Conservation (phyloP, 768 basidiomycete genomes). For the Cystobasidium tubakii region DNA sequence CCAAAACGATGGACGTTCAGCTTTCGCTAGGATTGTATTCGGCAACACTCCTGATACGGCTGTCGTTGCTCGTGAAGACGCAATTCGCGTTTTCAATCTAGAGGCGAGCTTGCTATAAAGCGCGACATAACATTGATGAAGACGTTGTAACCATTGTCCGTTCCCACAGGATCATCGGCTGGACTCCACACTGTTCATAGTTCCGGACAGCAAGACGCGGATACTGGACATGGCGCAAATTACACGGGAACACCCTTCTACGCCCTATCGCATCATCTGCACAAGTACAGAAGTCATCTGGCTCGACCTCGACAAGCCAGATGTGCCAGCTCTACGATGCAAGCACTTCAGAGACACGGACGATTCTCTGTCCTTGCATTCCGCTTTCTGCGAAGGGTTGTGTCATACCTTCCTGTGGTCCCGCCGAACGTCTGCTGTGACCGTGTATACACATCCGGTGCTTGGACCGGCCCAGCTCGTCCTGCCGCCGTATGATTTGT, state of each 20-base stretch:
- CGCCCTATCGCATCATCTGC: constrained; percentile 1
- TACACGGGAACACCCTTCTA: not conserved
- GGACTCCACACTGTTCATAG: not conserved
- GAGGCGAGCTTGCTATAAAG: not conserved
- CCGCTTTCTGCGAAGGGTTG: not conserved
- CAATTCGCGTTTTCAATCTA: constrained; percentile 11
- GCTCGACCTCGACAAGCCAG: constrained; percentile 9
- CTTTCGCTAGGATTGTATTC: not conserved
- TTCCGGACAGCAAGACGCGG: not conserved
- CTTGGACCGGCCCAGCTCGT: not conserved
- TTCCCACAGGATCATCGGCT: constrained; percentile 9
- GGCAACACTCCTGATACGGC: not conserved
- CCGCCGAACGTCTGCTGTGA: not conserved
- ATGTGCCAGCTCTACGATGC: not conserved
- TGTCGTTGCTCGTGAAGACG: constrained; percentile 5
- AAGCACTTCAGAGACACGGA: constrained; percentile 11
- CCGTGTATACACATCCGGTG: not conserved
- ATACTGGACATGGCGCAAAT: constrained; percentile 5
- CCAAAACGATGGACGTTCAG: not conserved
- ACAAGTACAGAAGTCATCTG: constrained; percentile 12
- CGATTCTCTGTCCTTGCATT: not conserved
- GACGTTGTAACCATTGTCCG: too few relatives aligned
- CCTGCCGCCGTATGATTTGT: not conserved
- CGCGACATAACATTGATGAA: too few relatives aligned
- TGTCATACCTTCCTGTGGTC: constrained; percentile 22